Evolutionary conservation across 148 eudicot genomes (phyloP).

Genomic region (Pharnaceum exiguum): DNA sequence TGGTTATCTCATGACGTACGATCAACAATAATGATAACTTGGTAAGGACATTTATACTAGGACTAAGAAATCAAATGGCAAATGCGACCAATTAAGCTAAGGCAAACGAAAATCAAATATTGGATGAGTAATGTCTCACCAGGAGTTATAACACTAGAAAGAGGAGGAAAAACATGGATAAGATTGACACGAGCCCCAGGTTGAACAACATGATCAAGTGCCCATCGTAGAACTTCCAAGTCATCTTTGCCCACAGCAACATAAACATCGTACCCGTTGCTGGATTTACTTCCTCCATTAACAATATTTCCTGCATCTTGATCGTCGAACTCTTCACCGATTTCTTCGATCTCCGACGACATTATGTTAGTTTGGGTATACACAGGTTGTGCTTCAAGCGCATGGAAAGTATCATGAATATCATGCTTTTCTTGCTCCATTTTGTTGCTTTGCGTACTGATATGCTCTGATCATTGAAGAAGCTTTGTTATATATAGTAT

Average conservation of each 20-base stretch:
- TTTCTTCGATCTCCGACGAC: constrained; percentile 45
- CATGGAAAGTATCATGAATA: neutral
- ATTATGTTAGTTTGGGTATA: neutral
- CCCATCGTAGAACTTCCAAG: constrained; percentile 52
- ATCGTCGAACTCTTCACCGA: constrained; percentile 21
- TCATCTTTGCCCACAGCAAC: constrained; percentile 64
- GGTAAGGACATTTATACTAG: no score
- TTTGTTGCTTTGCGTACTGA: no score
- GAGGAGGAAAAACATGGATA: constrained; percentile 54
- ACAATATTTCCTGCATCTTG: constrained; percentile 3
- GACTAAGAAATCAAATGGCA: no score
- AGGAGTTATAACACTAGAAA: constrained; percentile 44
- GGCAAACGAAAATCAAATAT: neutral
- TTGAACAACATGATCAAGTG: constrained; percentile 38
- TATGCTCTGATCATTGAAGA: no score
- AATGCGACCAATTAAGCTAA: neutral
- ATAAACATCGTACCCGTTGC: constrained; percentile 32
- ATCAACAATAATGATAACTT: no score
- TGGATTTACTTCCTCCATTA: neutral
- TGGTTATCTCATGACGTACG: no score
- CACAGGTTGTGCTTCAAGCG: neutral
- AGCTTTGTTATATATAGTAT: no score
- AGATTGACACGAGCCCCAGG: constrained; percentile 48
- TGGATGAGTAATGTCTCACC: constrained; percentile 15
- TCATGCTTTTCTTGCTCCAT: constrained; percentile 14